Base-by-base conservation (phyloP, 148 eudicot species). In the Agrostemma githago region DNA sequence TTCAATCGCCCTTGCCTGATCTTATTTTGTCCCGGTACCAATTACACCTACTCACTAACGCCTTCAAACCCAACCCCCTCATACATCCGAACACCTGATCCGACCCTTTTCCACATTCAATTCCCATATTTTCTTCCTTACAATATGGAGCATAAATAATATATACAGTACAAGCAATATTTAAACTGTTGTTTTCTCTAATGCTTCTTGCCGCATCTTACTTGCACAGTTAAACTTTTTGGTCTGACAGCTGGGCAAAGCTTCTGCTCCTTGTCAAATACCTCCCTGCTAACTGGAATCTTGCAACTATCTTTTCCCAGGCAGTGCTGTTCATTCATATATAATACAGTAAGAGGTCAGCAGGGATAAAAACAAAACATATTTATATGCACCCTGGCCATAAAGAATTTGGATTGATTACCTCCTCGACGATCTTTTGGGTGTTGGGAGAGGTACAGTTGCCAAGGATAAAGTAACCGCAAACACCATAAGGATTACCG, bases 141-240 rank as follows among this genome's bases (percentile, higher is more conserved):
- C 26, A 19, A 46, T 0, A 26, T 26, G 34, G 44, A 26, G 26
- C 64, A 65, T 34, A 73, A 26, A 6, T 2, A 70, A 65, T 34
- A 73, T 26, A 6, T 2, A 41, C 15, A 66, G 65, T 61, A 26
- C 65, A 71, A 11, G 26, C 37, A 48, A 48, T 5, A 48, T 9
- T 48, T 26, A 16, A 16, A 60, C 34, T 17, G 11, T 4, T 66
- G 34, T 26, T 26, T 26, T 26, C 34, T 54, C 59, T 76, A 68
- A 43, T 78, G 14, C 62, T 74, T 80, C 68, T 34, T 68, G 19
- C 74, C 84, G 70, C 98, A 93, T 74, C 67, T 78, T 26, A 76
- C 85, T 85, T 93, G 97, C 44, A 91, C 82, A 5, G 91, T 89
- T 72, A 93, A 81, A 15, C 68, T 76, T 76, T 89, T 91, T 0